phyloP scores from a whole-genome alignment of 2,329 filamentous ascomycete species.

The Trichoderma cornu-damae region DNA sequence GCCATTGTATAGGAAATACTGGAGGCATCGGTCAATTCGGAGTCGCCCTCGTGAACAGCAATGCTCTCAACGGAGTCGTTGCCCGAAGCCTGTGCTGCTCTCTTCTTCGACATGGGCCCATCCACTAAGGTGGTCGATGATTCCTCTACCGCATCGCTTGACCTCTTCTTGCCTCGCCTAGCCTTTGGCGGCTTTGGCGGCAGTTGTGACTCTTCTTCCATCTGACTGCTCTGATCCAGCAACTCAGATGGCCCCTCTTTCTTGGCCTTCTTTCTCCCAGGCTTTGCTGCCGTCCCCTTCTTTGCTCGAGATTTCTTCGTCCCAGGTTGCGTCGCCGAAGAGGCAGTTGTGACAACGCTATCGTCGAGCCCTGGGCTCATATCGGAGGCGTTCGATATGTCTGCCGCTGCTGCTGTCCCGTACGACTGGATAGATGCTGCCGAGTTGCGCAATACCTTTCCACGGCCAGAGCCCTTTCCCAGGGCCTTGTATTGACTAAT shows the following conservation, averaged over 20 bases:
- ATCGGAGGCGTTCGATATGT: conserved; percentile 45
- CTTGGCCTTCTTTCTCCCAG: conserved; percentile 37
- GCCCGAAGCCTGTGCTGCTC: conserved; percentile 48
- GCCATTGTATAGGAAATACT: conserved; percentile 37
- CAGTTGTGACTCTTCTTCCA: conserved; percentile 24
- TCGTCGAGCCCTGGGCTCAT: conserved; percentile 50
- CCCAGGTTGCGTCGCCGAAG: conserved; percentile 52
- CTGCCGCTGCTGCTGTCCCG: conserved; percentile 44
- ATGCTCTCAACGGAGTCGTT: conserved; percentile 38
- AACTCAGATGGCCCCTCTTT: conserved; percentile 50
- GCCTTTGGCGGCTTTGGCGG: conserved; percentile 36
- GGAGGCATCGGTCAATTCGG: conserved; percentile 37
- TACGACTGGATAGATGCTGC: conserved; percentile 61
- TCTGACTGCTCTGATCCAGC: conserved; percentile 31
- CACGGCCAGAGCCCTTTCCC: conserved; percentile 52
- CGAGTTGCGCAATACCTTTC: conserved; percentile 54
- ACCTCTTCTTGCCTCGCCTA: conserved; percentile 56
- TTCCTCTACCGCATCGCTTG: conserved; percentile 55
- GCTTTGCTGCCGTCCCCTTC: conserved; percentile 48
- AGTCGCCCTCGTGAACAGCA: conserved; percentile 36
- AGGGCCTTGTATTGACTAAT: conserved; percentile 49
- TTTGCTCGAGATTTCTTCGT: conserved; percentile 53
- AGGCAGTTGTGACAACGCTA: conserved; percentile 55
- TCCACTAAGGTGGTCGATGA: conserved; percentile 40
- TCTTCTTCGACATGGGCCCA: conserved; percentile 54